These are phyloP conservation scores for Anthracocystis setariae DNA, from an alignment of 1,284 basidiomycete species.

Conservation along the genomic window DNA sequence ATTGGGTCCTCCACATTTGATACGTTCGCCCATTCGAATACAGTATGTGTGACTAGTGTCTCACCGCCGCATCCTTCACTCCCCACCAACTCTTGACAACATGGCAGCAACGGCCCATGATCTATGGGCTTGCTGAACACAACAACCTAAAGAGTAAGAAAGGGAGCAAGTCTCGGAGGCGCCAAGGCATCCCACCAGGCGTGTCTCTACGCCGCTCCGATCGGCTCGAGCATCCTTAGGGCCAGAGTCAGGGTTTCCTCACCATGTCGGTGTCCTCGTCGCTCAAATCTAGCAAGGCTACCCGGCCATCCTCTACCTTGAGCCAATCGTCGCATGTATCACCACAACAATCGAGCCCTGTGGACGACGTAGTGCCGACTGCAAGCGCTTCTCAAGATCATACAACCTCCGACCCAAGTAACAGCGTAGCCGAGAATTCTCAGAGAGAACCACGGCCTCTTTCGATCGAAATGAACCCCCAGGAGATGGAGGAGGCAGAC, in stretches of 20 bases:
- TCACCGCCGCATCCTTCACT: too few species aligned
- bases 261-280: slow-evolving; percentile 13
- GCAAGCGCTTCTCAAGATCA: background rate
- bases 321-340: slow-evolving; percentile 24
- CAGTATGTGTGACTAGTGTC: too few species aligned
- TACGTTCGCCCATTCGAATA: too few species aligned
- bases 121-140: too few species aligned
- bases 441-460: slow-evolving; percentile 1
- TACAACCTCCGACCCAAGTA: background rate
- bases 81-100: too few species aligned
- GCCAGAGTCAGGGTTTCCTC: background rate
- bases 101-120: too few species aligned
- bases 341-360: slow-evolving; percentile 1
- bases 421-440: slow-evolving; percentile 2
- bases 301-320: slow-evolving; percentile 16
- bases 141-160: too few species aligned
- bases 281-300: background rate
- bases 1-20: too few species aligned
- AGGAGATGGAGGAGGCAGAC: slow-evolving; percentile 49
- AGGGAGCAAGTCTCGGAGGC: too few species aligned
- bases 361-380: background rate
- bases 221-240: too few species aligned
- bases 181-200: too few species aligned
- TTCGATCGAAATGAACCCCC: slow-evolving; percentile 7
- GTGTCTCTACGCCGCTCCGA: too few species aligned